A percentile compares a stretch with the other conserved stretches of the same genome.
These are phyloP conservation scores for Neurospora hispaniola DNA, from an alignment of 495 filamentous ascomycete genomes.

Conservation along the genomic window DNA sequence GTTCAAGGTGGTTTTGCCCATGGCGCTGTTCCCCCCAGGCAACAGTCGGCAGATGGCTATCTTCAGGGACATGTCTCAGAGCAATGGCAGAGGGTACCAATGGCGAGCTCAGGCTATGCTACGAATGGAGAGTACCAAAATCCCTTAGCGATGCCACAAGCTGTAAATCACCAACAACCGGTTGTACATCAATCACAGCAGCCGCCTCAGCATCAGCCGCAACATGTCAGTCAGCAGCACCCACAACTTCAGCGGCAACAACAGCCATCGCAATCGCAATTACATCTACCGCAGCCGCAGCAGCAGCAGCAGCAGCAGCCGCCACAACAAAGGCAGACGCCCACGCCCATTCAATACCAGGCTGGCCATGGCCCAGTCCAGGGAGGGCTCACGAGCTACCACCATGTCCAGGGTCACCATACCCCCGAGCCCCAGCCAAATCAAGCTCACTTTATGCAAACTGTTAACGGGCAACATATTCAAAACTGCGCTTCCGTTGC, in stretches of 20 bases:
- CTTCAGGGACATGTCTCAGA: constrained; percentile 6
- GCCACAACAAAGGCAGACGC: background rate
- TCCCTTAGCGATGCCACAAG: constrained; percentile 12
- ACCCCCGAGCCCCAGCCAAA: constrained; percentile 1
- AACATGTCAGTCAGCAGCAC: constrained; percentile 24
- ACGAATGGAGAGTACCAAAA: constrained; percentile 14
- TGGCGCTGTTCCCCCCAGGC: background rate
- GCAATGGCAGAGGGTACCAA: constrained; percentile 14
- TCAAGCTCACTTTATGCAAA: constrained; percentile 10
- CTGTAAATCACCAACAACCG: constrained; percentile 6
- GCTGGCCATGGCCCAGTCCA: constrained; percentile 2
- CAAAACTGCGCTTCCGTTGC: constrained; percentile 4
- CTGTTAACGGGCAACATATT: constrained; percentile 11
- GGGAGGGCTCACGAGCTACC: constrained; percentile 4
- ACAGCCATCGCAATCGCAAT: constrained; percentile 12
- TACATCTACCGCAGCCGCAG: constrained; percentile 10
- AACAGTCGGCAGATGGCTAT: constrained; percentile 9
- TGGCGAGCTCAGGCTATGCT: constrained; percentile 8
- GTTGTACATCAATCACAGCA: background rate
- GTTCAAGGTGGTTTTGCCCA: constrained; percentile 7
- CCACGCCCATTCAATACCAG: constrained; percentile 8
- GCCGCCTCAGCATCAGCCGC: constrained; percentile 20
- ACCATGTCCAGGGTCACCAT: constrained; percentile 7
- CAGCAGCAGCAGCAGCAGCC: background rate
- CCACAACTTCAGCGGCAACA: constrained; percentile 15